phyloP scores from a whole-genome alignment of 768 basidiomycete genomes.

The Podaxis carcinomalis region DNA sequence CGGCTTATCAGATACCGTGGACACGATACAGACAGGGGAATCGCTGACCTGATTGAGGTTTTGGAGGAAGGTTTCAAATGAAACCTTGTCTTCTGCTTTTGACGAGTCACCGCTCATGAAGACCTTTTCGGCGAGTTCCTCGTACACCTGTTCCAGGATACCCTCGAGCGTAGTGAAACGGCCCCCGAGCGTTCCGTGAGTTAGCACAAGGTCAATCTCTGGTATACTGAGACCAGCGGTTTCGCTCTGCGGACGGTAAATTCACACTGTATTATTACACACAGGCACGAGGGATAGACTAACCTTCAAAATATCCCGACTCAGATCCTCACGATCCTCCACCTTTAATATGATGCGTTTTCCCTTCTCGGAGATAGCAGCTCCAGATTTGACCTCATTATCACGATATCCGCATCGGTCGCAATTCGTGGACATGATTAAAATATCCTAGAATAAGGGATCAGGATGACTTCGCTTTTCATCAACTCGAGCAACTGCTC shows the following conservation, averaged over 20 bases:
- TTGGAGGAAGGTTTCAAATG: slow-evolving; percentile 75
- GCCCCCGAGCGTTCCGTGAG: slow-evolving; percentile 92
- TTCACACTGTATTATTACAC: neutral
- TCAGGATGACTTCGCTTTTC: neutral
- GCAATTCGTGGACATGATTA: slow-evolving; percentile 99
- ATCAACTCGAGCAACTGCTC: slow-evolving; percentile 13
- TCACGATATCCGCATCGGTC: slow-evolving; percentile 94
- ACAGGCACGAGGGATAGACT: slow-evolving; percentile 12
- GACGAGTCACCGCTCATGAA: slow-evolving; percentile 71
- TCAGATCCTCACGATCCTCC: slow-evolving; percentile 88
- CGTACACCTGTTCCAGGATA: slow-evolving; percentile 89
- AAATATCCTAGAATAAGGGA: slow-evolving; percentile 60
- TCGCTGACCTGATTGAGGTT: slow-evolving; percentile 68
- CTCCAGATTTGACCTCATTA: slow-evolving; percentile 95
- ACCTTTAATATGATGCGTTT: slow-evolving; percentile 87
- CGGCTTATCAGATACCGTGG: neutral
- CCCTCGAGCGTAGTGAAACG: slow-evolving; percentile 98
- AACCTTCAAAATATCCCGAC: slow-evolving; percentile 92
- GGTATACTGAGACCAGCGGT: slow-evolving; percentile 87
- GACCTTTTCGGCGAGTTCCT: slow-evolving; percentile 88
- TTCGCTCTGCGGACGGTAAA: slow-evolving; percentile 62
- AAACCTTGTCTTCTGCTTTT: slow-evolving; percentile 38
- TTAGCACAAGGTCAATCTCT: slow-evolving; percentile 89
- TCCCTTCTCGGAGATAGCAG: slow-evolving; percentile 84
- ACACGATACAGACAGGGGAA: neutral